These are phyloP conservation scores for Diaporthe citrichinensis DNA, from an alignment of 2,329 filamentous ascomycete species.

Conservation along the genomic window DNA sequence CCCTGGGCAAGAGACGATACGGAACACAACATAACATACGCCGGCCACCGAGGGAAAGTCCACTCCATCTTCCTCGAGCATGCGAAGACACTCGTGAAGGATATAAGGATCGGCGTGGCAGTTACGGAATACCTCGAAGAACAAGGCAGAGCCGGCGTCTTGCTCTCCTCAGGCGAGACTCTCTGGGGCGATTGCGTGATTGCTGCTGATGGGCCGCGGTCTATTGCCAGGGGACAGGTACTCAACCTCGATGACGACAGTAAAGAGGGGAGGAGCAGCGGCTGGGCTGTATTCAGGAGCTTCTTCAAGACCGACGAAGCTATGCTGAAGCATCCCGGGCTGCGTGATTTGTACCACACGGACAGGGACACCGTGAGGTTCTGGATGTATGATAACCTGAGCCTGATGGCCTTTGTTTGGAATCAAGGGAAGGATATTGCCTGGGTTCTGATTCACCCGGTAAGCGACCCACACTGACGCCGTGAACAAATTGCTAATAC, in stretches of 20 bases:
- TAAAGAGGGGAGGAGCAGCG: neutral
- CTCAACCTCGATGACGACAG: neutral
- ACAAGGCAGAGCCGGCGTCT: neutral
- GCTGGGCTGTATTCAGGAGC: neutral
- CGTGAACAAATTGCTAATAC: neutral
- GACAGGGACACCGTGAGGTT: constrained; percentile 2
- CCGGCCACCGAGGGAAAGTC: constrained; percentile 17
- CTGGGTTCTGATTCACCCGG: neutral
- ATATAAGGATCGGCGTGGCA: constrained; percentile 4
- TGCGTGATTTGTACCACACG: neutral
- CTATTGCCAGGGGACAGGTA: neutral
- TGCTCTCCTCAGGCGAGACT: neutral
- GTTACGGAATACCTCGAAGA: neutral
- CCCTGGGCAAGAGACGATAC: constrained; percentile 1
- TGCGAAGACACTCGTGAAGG: neutral
- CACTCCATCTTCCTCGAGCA: constrained; percentile 10
- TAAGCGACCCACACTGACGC: neutral
- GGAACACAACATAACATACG: constrained; percentile 15
- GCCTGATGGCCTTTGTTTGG: neutral
- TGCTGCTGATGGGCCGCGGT: neutral
- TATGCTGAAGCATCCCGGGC: neutral
- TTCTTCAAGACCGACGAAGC: constrained; percentile 3
- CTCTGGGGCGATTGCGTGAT: neutral
- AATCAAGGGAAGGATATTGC: neutral
- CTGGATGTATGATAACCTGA: neutral